Base-by-base conservation (phyloP, 2,329 filamentous ascomycete genomes). In the Colletotrichum viniferum region DNA sequence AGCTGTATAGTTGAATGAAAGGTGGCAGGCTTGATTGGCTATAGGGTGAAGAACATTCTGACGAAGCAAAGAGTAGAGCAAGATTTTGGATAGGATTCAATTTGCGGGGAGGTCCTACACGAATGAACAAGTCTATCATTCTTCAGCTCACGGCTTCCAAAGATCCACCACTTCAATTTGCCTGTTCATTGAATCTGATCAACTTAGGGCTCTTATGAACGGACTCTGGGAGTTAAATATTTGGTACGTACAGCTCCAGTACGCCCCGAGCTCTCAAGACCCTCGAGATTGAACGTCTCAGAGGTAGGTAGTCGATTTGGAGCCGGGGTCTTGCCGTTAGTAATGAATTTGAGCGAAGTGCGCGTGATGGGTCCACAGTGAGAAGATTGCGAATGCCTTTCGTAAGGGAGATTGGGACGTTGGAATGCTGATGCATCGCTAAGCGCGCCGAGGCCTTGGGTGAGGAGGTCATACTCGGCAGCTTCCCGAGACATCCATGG, bases 11-110 rank as follows among this genome's bases (percentile, higher is more conserved):
- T 16, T 38, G 8, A 43, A 18, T 43, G 36, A 43, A 43, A 18
- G 4, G 8, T 43, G 16, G 8, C 4, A 5, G 0, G 38, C 38
- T 43, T 43, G 18, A 43, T 43, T 43, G 38, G n/a, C 5, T 4
- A 3, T 43, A 4, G 10, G 8, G 2, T 9, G 0, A 38, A 9
- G 0, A 48, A 7, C 1, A 48, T 4, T 48, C 9, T 48, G 38
- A n/a, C 38, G 18, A n/a, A n/a, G 9, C 9, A n/a, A 6, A 3
- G 38, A n/a, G 6, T n/a, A n/a, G n/a, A 43, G 18, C 18, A n/a
- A 43, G 18, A 2, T n/a, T 12, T n/a, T n/a, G 0, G 0, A n/a
- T 43, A 3, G 4, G 36, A 43, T 48, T 48, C 1, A 4, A 48
- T 5, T 48, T 4, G 9, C 18, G 18, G 18, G 9, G 18, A 48